These are phyloP conservation scores for Galeopsis tetrahit DNA, from an alignment of 257 asterid species.

Conservation along the genomic window DNA sequence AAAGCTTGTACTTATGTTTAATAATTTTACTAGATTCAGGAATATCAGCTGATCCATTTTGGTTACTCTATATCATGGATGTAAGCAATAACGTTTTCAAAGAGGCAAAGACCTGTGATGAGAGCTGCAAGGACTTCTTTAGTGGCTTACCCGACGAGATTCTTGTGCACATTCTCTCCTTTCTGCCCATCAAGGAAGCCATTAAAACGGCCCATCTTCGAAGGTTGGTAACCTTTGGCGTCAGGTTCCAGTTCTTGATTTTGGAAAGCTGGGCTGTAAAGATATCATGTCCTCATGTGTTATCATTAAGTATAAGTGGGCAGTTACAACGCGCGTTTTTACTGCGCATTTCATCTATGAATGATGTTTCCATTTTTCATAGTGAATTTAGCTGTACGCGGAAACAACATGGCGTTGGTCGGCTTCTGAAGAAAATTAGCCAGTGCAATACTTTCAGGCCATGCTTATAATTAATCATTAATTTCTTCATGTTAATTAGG, in stretches of 20 bases:
- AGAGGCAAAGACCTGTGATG: constrained; percentile 1
- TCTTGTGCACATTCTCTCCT: too few species aligned
- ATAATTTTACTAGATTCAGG: too few species aligned
- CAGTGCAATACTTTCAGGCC: constrained; percentile 28
- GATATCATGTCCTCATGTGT: constrained; percentile 24
- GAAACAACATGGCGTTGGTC: neutral
- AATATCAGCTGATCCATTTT: too few species aligned
- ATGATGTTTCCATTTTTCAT: constrained; percentile 21
- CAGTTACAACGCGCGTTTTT: neutral
- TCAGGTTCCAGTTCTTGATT: constrained; percentile 24
- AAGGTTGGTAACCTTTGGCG: too few species aligned
- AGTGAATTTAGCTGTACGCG: neutral
- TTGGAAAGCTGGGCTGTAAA: constrained; percentile 18
- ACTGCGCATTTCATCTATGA: constrained; percentile 24
- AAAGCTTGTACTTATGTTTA: too few species aligned
- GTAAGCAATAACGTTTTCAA: neutral
- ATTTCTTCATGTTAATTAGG: too few species aligned
- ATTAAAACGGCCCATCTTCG: too few species aligned
- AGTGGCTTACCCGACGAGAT: constrained; percentile 39
- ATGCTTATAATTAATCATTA: neutral
- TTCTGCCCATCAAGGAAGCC: too few species aligned
- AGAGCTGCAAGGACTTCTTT: constrained; percentile 24
- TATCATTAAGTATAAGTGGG: constrained; percentile 28
- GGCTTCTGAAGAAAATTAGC: constrained; percentile 23
- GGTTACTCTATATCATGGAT: neutral